These are phyloP conservation scores for Actinidia arguta DNA, from an alignment of 179 eudicot genomes.

Conservation along the genomic window DNA sequence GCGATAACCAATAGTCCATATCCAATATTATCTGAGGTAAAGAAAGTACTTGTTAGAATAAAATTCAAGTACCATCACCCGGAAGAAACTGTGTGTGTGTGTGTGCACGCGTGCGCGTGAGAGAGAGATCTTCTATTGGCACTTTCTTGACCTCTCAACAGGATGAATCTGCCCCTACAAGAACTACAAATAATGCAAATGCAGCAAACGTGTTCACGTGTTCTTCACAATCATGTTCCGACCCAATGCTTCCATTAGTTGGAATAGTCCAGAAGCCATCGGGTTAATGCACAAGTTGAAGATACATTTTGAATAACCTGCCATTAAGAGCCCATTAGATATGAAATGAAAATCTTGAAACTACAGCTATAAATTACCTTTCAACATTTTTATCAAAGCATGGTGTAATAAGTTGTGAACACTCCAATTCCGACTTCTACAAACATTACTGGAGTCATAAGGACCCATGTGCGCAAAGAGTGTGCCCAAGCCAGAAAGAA, in stretches of 20 bases:
- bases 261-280: slow-evolving; percentile 24
- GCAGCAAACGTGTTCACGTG: slow-evolving; percentile 46
- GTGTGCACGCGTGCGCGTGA: background rate
- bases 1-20: slow-evolving; percentile 61
- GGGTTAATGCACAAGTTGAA: slow-evolving; percentile 31
- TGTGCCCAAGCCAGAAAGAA: slow-evolving; percentile 87
- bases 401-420: slow-evolving; percentile 61
- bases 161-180: slow-evolving; percentile 44
- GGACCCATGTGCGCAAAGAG: slow-evolving; percentile 69
- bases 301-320: slow-evolving; percentile 36
- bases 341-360: background rate
- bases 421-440: slow-evolving; percentile 67
- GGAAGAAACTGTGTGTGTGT: background rate
- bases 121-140: background rate
- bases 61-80: background rate
- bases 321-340: background rate
- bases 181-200: slow-evolving; percentile 34
- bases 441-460: slow-evolving; percentile 61
- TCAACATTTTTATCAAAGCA: slow-evolving; percentile 63
- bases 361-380: slow-evolving; percentile 36
- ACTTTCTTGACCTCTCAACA: slow-evolving; percentile 40
- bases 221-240: slow-evolving; percentile 37
- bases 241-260: slow-evolving; percentile 37
- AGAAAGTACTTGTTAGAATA: background rate
- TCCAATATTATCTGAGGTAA: slow-evolving; percentile 48